Evolutionary conservation across 2,329 filamentous ascomycete genomes (phyloP).

Genomic region (Stagonosporopsis chrysanthemi): DNA sequence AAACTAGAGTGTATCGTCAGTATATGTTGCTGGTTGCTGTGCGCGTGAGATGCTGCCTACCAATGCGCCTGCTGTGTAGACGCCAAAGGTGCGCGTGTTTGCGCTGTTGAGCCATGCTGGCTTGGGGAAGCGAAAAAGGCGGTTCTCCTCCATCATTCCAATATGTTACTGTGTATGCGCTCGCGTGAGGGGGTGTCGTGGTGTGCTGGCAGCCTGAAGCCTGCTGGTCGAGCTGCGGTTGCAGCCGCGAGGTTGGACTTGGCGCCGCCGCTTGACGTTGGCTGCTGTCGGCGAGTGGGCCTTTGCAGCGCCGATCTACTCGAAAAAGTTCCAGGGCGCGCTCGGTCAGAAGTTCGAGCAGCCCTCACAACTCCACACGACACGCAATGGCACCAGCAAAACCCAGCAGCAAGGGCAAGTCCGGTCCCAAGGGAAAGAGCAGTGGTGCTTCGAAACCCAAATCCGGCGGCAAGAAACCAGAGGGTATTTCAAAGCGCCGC

Average conservation of each 20-base stretch:
- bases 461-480: constrained; percentile 40
- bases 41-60: constrained; percentile 53
- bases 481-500: constrained; percentile 53
- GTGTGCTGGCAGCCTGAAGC: constrained; percentile 12
- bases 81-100: constrained; percentile 68
- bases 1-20: constrained; percentile 58
- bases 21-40: not conserved
- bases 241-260: constrained; percentile 42
- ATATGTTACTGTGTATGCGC: constrained; percentile 9
- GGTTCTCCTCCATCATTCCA: constrained; percentile 57
- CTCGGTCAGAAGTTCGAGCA: constrained; percentile 6
- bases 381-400: constrained; percentile 42
- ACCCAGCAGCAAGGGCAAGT: constrained; percentile 31
- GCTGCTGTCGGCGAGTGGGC: constrained; percentile 27
- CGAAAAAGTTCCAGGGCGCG: constrained; percentile 35
- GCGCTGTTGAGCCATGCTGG: constrained; percentile 72
- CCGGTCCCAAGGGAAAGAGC: constrained; percentile 35
- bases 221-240: constrained; percentile 26
- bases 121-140: constrained; percentile 72
- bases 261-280: constrained; percentile 31
- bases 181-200: constrained; percentile 9
- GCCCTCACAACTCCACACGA: constrained; percentile 13
- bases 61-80: constrained; percentile 71
- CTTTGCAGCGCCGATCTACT: constrained; percentile 1
- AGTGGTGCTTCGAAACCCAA: constrained; percentile 41